Evolutionary conservation across 106 monocot species (phyloP).

Genomic region (Chionographis japonica): DNA sequence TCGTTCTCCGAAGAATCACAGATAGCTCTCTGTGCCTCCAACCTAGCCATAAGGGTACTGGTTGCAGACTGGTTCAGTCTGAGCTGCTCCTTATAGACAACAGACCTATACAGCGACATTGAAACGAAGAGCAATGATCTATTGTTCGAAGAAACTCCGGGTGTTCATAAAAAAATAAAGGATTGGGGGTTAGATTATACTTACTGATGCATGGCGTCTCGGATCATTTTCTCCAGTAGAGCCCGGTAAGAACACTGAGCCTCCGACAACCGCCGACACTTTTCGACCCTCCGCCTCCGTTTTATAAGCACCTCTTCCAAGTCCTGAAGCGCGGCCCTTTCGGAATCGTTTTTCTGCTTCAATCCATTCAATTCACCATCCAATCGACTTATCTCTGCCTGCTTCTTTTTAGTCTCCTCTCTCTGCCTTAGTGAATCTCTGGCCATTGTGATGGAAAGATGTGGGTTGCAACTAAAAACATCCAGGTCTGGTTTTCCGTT

Average conservation of each 20-base stretch:
- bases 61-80: constrained; percentile 73
- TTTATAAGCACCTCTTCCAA: constrained; percentile 55
- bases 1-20: constrained; percentile 71
- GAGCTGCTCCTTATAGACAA: constrained; percentile 78
- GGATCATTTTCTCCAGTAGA: constrained; percentile 84
- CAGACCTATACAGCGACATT: constrained; percentile 31
- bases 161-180: neutral
- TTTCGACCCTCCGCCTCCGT: constrained; percentile 62
- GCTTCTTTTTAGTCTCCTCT: constrained; percentile 56
- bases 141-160: neutral
- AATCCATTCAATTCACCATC: constrained; percentile 48
- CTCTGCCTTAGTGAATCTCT: constrained; percentile 67
- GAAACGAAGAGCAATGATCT: neutral
- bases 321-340: constrained; percentile 48
- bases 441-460: constrained; percentile 57
- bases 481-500: constrained; percentile 40
- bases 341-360: constrained; percentile 54
- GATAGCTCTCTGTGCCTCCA: constrained; percentile 74
- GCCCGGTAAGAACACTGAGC: constrained; percentile 65
- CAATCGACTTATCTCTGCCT: constrained; percentile 39
- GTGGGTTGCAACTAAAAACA: constrained; percentile 30
- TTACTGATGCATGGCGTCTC: constrained; percentile 94
- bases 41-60: constrained; percentile 63
- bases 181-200: neutral
- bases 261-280: constrained; percentile 63